Conservation (phyloP, 1,284 basidiomycete genomes). For the Volvariella surrecta region DNA sequence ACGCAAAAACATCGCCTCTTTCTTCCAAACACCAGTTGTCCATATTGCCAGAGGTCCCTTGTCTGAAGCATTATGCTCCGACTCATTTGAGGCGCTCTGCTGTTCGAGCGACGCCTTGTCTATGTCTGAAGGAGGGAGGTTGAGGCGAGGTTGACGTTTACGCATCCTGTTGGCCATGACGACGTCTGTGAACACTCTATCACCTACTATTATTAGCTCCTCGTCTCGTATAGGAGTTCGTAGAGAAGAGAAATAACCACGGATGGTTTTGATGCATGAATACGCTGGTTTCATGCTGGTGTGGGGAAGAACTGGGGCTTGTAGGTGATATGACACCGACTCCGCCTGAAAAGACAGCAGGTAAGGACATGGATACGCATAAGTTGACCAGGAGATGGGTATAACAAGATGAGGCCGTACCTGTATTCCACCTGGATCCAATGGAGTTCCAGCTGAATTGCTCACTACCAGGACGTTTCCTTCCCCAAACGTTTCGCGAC, state of each 20-base stretch:
- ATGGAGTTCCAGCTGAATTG: constrained; percentile 83
- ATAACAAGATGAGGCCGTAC: constrained; percentile 37
- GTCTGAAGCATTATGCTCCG: constrained; percentile 9
- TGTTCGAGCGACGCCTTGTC: constrained; percentile 6
- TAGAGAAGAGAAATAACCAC: constrained; percentile 54
- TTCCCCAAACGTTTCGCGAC: constrained; percentile 66
- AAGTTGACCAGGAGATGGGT: not conserved
- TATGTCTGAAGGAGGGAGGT: constrained; percentile 14
- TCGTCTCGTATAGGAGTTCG: constrained; percentile 42
- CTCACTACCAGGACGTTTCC: constrained; percentile 85
- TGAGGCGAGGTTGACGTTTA: constrained; percentile 17
- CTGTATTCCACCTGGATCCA: constrained; percentile 76
- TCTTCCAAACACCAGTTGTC: constrained; percentile 62
- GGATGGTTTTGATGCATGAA: constrained; percentile 62
- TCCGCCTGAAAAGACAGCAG: constrained; percentile 53
- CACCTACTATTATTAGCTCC: constrained; percentile 78
- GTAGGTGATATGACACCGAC: constrained; percentile 70
- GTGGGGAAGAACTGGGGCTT: constrained; percentile 81
- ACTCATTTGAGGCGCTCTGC: constrained; percentile 7
- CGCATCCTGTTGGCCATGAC: constrained; percentile 76
- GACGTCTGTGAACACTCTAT: constrained; percentile 87
- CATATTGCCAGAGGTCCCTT: constrained; percentile 53
- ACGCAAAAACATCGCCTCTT: constrained; percentile 51
- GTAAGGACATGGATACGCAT: constrained; percentile 3
- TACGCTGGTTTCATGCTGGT: constrained; percentile 68